These are phyloP conservation scores for Salix exigua DNA, from an alignment of 345 rosid genomes.

Conservation along the genomic window DNA sequence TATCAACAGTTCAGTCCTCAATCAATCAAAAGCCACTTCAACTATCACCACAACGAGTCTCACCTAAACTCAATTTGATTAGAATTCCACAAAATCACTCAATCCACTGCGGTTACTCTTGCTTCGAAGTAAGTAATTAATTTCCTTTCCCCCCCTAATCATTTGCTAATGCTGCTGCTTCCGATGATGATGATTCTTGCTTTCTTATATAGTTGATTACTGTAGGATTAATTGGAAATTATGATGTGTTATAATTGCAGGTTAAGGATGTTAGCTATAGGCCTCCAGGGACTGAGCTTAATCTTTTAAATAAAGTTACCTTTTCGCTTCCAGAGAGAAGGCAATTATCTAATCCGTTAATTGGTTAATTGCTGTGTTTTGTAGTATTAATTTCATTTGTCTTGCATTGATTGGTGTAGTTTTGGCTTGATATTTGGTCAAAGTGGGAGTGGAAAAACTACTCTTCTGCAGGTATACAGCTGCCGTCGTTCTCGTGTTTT, in stretches of 20 bases:
- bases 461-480: conserved; percentile 67
- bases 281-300: conserved; percentile 76
- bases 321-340: conserved; percentile 76
- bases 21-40: neutral
- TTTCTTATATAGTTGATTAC: neutral
- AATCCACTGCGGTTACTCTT: conserved; percentile 51
- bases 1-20: neutral
- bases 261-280: conserved; percentile 64
- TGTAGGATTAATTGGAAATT: conserved; percentile 11
- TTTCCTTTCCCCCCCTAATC: neutral
- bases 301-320: conserved; percentile 65
- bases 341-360: conserved; percentile 17
- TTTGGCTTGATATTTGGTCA: conserved; percentile 93
- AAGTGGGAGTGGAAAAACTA: conserved; percentile 97
- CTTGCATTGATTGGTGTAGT: conserved; percentile 36
- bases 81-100: conserved; percentile 15
- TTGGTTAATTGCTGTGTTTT: too few species aligned
- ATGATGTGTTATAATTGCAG: conserved; percentile 22
- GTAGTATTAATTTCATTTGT: neutral
- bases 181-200: neutral
- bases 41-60: neutral
- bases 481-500: neutral
- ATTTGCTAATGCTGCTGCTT: too few species aligned
- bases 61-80: conserved; percentile 28
- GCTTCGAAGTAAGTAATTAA: conserved; percentile 55